phyloP scores from a whole-genome alignment of 2,329 filamentous ascomycete species.

The Microdochium paspali region DNA sequence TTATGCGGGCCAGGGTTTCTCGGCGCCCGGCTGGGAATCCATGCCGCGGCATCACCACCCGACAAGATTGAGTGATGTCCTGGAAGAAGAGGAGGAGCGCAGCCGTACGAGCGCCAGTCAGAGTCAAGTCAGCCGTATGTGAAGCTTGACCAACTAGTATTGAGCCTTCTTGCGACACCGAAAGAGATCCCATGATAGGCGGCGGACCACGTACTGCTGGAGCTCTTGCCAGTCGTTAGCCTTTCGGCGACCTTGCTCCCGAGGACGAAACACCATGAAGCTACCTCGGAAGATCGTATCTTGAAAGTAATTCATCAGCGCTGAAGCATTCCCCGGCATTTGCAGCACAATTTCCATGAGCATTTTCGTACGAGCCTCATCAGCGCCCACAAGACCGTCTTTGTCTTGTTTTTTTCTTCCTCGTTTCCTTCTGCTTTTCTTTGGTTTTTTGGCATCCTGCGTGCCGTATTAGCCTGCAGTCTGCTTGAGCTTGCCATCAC shows the following conservation, averaged over 20 bases:
- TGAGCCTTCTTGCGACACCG: not conserved
- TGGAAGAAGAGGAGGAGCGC: slow-evolving; percentile 76
- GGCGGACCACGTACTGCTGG: no score
- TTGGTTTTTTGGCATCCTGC: not conserved
- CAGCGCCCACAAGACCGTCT: not conserved
- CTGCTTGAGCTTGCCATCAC: no score
- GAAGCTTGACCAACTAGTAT: not conserved
- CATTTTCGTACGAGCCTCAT: not conserved
- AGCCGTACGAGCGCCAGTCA: slow-evolving; percentile 65
- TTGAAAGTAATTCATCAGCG: no score
- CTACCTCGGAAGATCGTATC: no score
- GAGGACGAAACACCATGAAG: no score
- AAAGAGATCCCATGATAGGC: no score
- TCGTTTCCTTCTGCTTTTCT: not conserved
- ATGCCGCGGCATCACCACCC: slow-evolving; percentile 75
- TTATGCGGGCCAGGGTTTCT: slow-evolving; percentile 59
- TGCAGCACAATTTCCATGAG: not conserved
- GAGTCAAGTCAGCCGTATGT: slow-evolving; percentile 44
- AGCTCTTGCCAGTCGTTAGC: no score
- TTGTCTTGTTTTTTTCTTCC: no score
- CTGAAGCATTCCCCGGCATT: not conserved
- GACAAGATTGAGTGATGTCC: slow-evolving; percentile 78
- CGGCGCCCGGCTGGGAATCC: slow-evolving; percentile 61
- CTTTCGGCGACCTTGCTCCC: no score
- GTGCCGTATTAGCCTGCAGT: not conserved